Base-by-base conservation (phyloP, 2,329 filamentous ascomycete species). In the Rachicladosporium sp. region DNA sequence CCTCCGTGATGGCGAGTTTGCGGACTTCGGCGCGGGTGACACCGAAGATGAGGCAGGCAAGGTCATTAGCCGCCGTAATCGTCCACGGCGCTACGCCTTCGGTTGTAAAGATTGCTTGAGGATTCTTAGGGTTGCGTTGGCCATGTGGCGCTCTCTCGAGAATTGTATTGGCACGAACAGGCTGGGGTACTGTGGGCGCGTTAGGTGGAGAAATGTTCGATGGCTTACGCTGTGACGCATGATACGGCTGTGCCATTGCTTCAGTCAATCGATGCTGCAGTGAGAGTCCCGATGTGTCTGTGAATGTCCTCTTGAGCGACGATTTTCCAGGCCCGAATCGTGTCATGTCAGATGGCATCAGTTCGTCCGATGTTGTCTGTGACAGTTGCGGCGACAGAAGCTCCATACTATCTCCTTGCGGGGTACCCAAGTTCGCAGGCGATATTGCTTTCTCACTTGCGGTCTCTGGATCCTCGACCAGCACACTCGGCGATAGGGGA, bases 61-160 rank as follows among this genome's bases (percentile, higher is more conserved):
- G 70, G 58, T 98, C 91, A 57, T 98, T 98, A 36, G 91, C 91
- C 3, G 91, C 85, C 38, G 95, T 74, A 43, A 98, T 95, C 1
- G 89, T 98, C 83, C 87, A 98, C 3, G 89, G 91, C 6, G 85
- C 75, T 47, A 82, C 78, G 10, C 83, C 74, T 60, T 93, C 85
- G n/a, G 91, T 98, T 6, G 89, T 93, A 58, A 98, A 98, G 42
- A 98, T 95, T 38, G 91, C 91, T 60, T 98, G 91, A 4, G 89
- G 84, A 78, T 87, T 94, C 59, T 91, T 78, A 19, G 15, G 15
- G 52, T 84, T 91, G 42, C 85, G 82, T 61, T 95, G 88, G 6
- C 82, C 82, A 60, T 95, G 89, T n/a, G 67, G 66, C 30, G 64
- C 65, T 31, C 63, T 57, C 11, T 62, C 62, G 38, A 50, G 55